Evolutionary conservation across 2,329 filamentous ascomycete species (phyloP), one percentile per base, ranked within the genome.

Genomic region (Gnomoniopsis smithogilvyi): DNA sequence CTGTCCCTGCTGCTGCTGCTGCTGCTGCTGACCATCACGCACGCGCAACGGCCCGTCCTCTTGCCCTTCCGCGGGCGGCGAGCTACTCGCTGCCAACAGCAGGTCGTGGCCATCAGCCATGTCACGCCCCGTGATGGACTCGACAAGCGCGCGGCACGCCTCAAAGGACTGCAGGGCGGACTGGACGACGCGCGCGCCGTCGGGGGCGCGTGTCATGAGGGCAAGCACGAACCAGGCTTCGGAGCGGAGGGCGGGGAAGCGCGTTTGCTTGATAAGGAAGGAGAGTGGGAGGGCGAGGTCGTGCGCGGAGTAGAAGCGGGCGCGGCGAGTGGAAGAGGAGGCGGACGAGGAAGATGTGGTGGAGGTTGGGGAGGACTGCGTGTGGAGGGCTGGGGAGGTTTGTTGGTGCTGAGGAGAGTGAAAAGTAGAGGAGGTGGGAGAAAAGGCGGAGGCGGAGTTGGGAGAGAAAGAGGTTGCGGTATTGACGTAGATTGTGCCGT

Each of bases 171-270:
- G 67, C 48, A 86, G 68, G 1, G 79, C 69, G 14, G 72, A 70
- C 10, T 75, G 64, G 19, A 83, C 76, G 12, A 80, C 70, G 2
- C 68, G 65, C 2, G 80, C 78, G 8, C 83, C 83, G 38, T 81
- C 78, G 1, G 67, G 58, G 1, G 79, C 78, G 30, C 83, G 77
- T 45, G 79, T 78, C 77, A 87, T 82, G 36, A 88, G 76, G 2
- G 85, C 85, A 54, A 86, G 76, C 6, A 85, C 78, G 62, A 88
- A 87, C 79, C 84, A 83, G 2, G 80, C 77, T 66, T 88, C 85
- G 43, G 83, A 85, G 19, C 82, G 77, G 2, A 88, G 73, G 2
- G 80, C 75, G 0, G 83, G 81, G 76, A 84, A 88, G 63, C 83
- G 85, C 3, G 70, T 72, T 66, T 88, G 85, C 2, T 74, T 78